These are phyloP conservation scores for Acanthochlamys bracteata DNA, from an alignment of 106 monocot genomes.

Conservation along the genomic window DNA sequence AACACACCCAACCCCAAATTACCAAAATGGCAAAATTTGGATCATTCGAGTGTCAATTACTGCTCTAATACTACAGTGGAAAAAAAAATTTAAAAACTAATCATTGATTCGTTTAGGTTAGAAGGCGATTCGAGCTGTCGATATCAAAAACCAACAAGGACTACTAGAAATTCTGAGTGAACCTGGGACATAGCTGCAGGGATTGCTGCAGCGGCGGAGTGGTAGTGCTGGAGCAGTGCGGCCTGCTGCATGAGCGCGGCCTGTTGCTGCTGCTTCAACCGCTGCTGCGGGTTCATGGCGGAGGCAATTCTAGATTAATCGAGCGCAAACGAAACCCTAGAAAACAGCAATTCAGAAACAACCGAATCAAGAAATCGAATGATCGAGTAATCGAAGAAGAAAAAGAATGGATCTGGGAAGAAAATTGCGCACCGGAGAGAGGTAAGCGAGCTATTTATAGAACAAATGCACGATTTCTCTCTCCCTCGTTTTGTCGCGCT, in stretches of 20 bases:
- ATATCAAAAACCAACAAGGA: not conserved
- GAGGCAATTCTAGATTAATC: not conserved
- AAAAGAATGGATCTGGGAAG: not conserved
- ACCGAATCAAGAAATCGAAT: not conserved
- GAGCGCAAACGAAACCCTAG: not conserved
- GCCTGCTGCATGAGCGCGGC: slow-evolving; percentile 55
- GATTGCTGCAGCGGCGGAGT: slow-evolving; percentile 38
- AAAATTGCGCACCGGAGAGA: no score
- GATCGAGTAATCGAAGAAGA: not conserved
- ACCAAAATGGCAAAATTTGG: no score
- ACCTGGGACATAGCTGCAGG: slow-evolving; percentile 60
- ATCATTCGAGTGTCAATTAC: no score
- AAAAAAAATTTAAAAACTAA: no score
- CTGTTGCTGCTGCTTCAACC: slow-evolving; percentile 40
- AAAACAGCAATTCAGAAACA: not conserved
- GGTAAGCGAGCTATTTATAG: no score
- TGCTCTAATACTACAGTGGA: no score
- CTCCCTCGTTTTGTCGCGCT: no score
- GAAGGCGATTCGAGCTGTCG: no score
- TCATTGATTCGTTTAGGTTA: no score
- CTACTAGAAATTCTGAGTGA: not conserved
- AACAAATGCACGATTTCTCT: no score
- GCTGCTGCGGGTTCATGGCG: slow-evolving; percentile 6
- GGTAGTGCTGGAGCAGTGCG: slow-evolving; percentile 54
- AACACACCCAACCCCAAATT: no score